These are phyloP conservation scores for Fusarium solani-melongenae DNA, from an alignment of 2,329 filamentous ascomycete genomes.

Conservation along the genomic window DNA sequence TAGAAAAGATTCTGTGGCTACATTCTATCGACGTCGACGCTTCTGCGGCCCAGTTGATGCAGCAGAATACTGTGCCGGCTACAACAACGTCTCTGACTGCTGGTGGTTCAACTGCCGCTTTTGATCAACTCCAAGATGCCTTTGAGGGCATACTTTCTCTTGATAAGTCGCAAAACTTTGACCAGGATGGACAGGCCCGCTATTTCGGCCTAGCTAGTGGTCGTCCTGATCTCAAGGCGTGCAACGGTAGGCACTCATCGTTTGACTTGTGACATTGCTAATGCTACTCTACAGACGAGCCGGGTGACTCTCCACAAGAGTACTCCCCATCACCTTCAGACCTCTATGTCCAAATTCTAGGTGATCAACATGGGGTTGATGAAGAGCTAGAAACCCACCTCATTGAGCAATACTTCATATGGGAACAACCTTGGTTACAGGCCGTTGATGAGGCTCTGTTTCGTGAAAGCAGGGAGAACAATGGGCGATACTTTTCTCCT, in stretches of 20 bases:
- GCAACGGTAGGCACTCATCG: neutral
- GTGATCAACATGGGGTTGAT: too few species aligned
- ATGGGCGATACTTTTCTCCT: neutral
- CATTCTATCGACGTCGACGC: neutral
- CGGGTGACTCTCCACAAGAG: neutral
- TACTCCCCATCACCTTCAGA: neutral
- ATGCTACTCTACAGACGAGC: too few species aligned
- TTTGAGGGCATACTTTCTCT: neutral
- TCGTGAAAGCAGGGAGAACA: neutral
- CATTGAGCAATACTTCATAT: neutral
- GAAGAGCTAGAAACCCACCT: neutral
- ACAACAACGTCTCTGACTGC: too few species aligned
- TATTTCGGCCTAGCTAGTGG: neutral
- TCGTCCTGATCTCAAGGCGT: neutral
- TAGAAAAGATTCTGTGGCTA: neutral
- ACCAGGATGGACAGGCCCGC: neutral
- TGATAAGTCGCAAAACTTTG: neutral
- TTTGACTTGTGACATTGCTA: too few species aligned
- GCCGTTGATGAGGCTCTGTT: neutral
- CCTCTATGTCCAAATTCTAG: neutral
- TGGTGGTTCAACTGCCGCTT: neutral
- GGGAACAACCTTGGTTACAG: neutral
- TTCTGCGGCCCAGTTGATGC: neutral
- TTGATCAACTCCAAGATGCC: neutral
- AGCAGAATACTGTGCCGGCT: neutral